phyloP scores from a whole-genome alignment of 2,329 filamentous ascomycete genomes.

The Fusarium mangiferae region DNA sequence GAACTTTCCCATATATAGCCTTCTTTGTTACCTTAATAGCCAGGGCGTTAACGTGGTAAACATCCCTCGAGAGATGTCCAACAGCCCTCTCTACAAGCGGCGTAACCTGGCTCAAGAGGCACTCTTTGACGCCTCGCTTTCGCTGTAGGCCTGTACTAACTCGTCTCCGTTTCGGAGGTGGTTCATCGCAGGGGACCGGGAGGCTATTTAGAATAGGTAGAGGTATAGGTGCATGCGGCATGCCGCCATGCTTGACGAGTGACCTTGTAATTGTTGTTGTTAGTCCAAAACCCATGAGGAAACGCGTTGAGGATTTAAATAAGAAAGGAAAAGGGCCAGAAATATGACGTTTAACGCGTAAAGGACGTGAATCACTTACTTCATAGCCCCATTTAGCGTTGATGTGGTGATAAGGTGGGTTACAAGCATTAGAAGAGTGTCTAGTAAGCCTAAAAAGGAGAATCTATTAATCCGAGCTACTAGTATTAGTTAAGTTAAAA shows the following conservation, averaged over 20 bases:
- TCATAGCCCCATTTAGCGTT: slow-evolving; percentile 30
- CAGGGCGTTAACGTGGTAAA: slow-evolving; percentile 44
- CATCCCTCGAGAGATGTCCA: slow-evolving; percentile 32
- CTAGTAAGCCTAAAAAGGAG: slow-evolving; percentile 8
- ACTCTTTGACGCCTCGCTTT: slow-evolving; percentile 36
- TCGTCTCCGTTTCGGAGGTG: slow-evolving; percentile 48
- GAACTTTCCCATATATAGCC: not conserved
- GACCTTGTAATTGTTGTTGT: slow-evolving; percentile 41
- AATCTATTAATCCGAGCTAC: slow-evolving; percentile 16
- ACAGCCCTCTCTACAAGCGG: slow-evolving; percentile 47
- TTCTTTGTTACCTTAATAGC: slow-evolving; percentile 44
- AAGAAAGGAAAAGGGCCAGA: not conserved
- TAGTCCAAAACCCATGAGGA: slow-evolving; percentile 44
- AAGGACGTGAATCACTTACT: slow-evolving; percentile 29
- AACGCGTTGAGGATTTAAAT: not conserved
- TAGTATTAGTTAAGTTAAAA: not conserved
- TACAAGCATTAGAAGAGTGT: not conserved
- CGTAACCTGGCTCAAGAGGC: slow-evolving; percentile 46
- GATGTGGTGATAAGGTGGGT: slow-evolving; percentile 18
- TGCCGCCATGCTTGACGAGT: slow-evolving; percentile 45
- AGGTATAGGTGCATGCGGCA: slow-evolving; percentile 18
- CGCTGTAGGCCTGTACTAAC: slow-evolving; percentile 33
- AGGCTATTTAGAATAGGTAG: slow-evolving; percentile 11
- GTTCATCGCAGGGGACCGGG: slow-evolving; percentile 32
- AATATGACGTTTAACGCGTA: slow-evolving; percentile 4